phyloP scores from a whole-genome alignment of 2,329 filamentous ascomycete species.

The Calonectria pseudoreteaudii region DNA sequence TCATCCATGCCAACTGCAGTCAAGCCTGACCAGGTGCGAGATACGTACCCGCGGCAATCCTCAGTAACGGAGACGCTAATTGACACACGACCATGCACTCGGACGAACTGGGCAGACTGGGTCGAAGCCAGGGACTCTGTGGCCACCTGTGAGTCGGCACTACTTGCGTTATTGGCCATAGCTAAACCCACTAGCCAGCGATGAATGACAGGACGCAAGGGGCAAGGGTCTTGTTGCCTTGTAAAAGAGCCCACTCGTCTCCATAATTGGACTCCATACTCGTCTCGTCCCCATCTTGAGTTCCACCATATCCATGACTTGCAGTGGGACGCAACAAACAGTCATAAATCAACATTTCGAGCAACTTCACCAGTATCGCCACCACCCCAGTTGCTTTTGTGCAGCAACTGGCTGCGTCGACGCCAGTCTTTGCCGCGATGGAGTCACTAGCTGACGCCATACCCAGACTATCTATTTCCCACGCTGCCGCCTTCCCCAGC shows the following conservation, averaged over 20 bases:
- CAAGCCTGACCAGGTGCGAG: not conserved
- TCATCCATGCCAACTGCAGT: slow-evolving; percentile 3
- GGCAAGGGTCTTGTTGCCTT: slow-evolving; percentile 21
- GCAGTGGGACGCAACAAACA: slow-evolving; percentile 13
- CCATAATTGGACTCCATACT: slow-evolving; percentile 1
- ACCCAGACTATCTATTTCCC: slow-evolving; percentile 1
- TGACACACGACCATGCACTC: slow-evolving; percentile 9
- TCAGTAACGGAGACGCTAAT: not conserved
- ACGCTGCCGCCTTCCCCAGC: not conserved
- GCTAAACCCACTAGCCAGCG: slow-evolving; percentile 20
- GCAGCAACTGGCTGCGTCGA: slow-evolving; percentile 8
- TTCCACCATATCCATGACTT: slow-evolving; percentile 11
- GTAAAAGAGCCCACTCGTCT: not conserved
- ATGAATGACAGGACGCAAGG: slow-evolving; percentile 35
- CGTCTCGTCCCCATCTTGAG: slow-evolving; percentile 4
- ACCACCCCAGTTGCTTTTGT: slow-evolving; percentile 8
- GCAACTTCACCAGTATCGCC: slow-evolving; percentile 7
- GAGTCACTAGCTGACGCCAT: slow-evolving; percentile 2
- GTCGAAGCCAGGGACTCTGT: not conserved
- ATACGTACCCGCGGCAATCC: slow-evolving; percentile 2
- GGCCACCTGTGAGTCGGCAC: slow-evolving; percentile 25
- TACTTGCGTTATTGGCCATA: slow-evolving; percentile 27
- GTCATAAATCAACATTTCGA: slow-evolving; percentile 2
- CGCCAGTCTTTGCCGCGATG: not conserved
- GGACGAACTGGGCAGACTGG: slow-evolving; percentile 8